Conservation (phyloP, 371 early-diverging fungal genomes). For the Encephalitozoon romaleae region DNA sequence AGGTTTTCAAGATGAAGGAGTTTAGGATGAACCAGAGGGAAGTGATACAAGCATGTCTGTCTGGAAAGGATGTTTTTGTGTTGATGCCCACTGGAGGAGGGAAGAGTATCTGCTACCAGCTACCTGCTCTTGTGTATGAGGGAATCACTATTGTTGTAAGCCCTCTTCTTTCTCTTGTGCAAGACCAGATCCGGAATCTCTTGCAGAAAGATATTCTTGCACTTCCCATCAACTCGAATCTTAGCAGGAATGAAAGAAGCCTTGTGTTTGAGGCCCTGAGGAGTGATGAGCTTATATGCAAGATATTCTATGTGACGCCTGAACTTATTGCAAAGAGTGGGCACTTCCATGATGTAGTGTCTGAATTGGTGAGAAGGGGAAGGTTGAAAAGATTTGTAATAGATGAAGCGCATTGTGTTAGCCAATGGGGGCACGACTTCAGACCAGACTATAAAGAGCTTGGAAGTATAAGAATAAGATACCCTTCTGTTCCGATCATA, state of each 20-base stretch:
- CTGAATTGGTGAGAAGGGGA: constrained; percentile 8
- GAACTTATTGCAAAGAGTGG: constrained; percentile 73
- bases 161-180: constrained; percentile 86
- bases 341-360: constrained; percentile 66
- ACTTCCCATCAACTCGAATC: constrained; percentile 63
- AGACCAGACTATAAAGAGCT: constrained; percentile 61
- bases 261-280: constrained; percentile 64
- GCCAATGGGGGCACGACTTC: constrained; percentile 92
- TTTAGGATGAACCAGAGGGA: constrained; percentile 84
- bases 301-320: constrained; percentile 84
- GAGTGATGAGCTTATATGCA: constrained; percentile 55
- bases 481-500: constrained; percentile 75
- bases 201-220: constrained; percentile 69
- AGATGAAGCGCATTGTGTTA: constrained; percentile 95
- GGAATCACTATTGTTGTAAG: constrained; percentile 86
- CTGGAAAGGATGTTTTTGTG: constrained; percentile 83
- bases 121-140: constrained; percentile 72
- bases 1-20: constrained; percentile 67
- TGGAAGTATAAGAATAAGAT: constrained; percentile 64
- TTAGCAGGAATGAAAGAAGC: constrained; percentile 61
- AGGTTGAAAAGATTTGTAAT: constrained; percentile 71
- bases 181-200: constrained; percentile 83
- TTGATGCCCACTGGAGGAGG: constrained; percentile 99
- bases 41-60: constrained; percentile 77
- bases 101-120: constrained; percentile 89